Evolutionary conservation across 305 asterid species (phyloP), one percentile per base, ranked within the genome.

Genomic region (Nicotiana rustica): DNA sequence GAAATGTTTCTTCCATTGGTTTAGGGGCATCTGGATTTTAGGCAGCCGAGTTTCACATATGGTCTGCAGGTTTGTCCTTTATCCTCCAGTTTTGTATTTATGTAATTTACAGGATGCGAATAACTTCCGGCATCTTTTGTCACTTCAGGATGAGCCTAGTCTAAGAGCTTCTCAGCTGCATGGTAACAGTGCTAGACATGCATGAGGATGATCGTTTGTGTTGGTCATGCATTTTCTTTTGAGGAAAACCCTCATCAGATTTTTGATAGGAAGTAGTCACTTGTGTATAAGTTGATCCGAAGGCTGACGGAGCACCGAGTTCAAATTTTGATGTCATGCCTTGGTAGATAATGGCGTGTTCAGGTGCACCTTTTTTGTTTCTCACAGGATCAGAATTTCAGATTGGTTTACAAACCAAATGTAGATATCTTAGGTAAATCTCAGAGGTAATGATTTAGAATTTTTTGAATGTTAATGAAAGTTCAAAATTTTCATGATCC

Each of bases 11-110:
- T 69, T 82, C 69, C 56, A 52, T 81, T 68, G 52, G 36, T 76
- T 56, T 85, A 95, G 99, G 99, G 97, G 79, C 92, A 93, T 83
- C 83, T 93, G 89, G 98, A 95, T 86, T 94, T 92, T 81, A 90
- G 99, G 86, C 96, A 90, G 57, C 91, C 94, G 31, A 73, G 90
- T 59, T 95, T 94, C 86, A 85, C 89, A 73, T 94, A 92, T 76
- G 86, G 91, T 80, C 77, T 93, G 83, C 98, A 92, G 97, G 98
- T 94, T 73, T 70, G 90, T 84, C 73, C 18, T 7, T 66, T 67
- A 44, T 79, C 59, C 49, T 61, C 82, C 57, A 79, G 73, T 38
- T 10, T 44, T 64, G 25, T 47, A 14, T 31, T 64, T 41, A 38
- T 1, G 59, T 61, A 29, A 61, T 64, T 35, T 29, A 38, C 44